phyloP scores from a whole-genome alignment of 2,329 filamentous ascomycete species.

The Myriosclerotinia curreyana region DNA sequence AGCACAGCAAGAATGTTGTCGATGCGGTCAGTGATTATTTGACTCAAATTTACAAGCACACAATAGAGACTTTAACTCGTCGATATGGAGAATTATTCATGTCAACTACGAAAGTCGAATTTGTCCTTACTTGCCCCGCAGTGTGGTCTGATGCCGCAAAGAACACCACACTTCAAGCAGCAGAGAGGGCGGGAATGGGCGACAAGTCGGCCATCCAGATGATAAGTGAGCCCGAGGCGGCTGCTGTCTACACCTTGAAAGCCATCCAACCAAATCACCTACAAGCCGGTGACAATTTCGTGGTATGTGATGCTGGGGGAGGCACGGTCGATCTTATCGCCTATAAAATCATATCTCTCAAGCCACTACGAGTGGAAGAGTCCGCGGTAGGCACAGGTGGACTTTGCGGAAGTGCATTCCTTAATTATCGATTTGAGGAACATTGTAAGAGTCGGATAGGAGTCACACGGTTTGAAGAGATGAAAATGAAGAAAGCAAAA shows the following conservation, averaged over 20 bases:
- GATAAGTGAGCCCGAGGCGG: slow-evolving; percentile 78
- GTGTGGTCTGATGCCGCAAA: slow-evolving; percentile 87
- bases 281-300: slow-evolving; percentile 60
- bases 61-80: slow-evolving; percentile 71
- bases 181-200: slow-evolving; percentile 76
- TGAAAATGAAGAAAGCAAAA: slow-evolving; percentile 74
- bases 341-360: slow-evolving; percentile 73
- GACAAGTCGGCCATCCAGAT: slow-evolving; percentile 67
- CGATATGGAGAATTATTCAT: slow-evolving; percentile 78
- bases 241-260: slow-evolving; percentile 75
- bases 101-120: slow-evolving; percentile 70
- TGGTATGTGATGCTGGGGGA: slow-evolving; percentile 56
- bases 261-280: slow-evolving; percentile 74
- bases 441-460: slow-evolving; percentile 68
- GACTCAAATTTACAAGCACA: slow-evolving; percentile 71
- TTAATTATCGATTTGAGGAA: slow-evolving; percentile 80
- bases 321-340: slow-evolving; percentile 73
- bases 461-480: slow-evolving; percentile 63
- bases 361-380: slow-evolving; percentile 71
- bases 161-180: slow-evolving; percentile 74
- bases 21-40: slow-evolving; percentile 79
- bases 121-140: slow-evolving; percentile 76
- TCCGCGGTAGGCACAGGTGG: slow-evolving; percentile 77
- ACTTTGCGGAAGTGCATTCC: slow-evolving; percentile 72
- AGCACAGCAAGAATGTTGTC: slow-evolving; percentile 71